Base-by-base conservation (phyloP, 2,329 filamentous ascomycete genomes). In the Trichoderma sp. region DNA sequence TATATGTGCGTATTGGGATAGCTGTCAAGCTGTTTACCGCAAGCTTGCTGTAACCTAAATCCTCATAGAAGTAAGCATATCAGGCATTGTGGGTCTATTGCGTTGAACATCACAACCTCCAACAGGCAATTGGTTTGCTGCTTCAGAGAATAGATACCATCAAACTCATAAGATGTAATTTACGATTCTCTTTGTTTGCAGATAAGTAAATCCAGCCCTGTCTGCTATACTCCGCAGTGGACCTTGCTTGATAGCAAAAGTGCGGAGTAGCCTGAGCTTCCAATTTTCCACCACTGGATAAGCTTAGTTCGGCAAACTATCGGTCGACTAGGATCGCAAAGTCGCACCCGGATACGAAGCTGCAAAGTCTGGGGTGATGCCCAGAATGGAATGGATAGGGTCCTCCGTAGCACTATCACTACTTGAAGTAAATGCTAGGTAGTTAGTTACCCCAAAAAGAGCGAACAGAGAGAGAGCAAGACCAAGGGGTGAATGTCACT, bases 241-340 rank as follows among this genome's bases (percentile, higher is more conserved):
- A 52, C 21, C 35, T 5, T 29, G 40, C 49, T 58, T 29, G 37
- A 58, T 56, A 58, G 19, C 35, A 53, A 35, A 58, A 21, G 40
- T 68, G 66, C 66, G 58, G 66, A 68, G 59, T 49, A 37, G 49
- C 27, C 57, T 27, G 21, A 37, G 19, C 43, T 37, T 43, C 4
- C 27, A 67, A 67, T 67, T 68, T 68, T 61, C 66, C 66, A 68
- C 66, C 66, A 68, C 66, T 68, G 37, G 66, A 56, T 61, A 68
- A 62, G 66, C 66, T 62, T 62, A 67, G 53, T 58, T 59, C 21
- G 37, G 53, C 40, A 67, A 37, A 59, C 55, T 35, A 37, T 37
- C 37, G 55, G 64, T 55, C 4, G 40, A 67, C 55, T 13, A 59
- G 64, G 64, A 31, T 21, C 37, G 31, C 40, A 29, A 29, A 31